phyloP scores from a whole-genome alignment of 1,139 yeast species.

The Suhomyces choctaworum region DNA sequence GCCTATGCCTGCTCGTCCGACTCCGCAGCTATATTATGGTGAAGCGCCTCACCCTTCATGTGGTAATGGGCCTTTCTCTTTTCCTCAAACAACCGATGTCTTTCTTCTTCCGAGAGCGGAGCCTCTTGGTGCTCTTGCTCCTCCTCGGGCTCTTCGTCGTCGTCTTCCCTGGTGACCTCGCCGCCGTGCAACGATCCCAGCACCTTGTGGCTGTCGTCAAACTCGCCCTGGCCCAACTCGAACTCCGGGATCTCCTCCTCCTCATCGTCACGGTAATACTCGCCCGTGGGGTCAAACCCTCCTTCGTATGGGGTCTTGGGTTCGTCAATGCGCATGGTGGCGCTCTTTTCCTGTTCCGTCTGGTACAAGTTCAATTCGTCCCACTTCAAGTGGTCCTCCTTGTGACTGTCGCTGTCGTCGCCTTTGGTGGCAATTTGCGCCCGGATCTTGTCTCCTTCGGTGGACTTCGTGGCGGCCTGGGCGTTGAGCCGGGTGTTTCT shows the following conservation, averaged over 20 bases:
- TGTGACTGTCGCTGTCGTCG: constrained; percentile 7
- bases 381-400: constrained; percentile 57
- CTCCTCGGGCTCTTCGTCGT: constrained; percentile 36
- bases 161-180: constrained; percentile 31
- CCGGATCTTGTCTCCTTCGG: constrained; percentile 42
- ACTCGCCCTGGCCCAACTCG: constrained; percentile 43
- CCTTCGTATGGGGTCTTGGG: constrained; percentile 98
- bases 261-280: constrained; percentile 75
- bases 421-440: constrained; percentile 36
- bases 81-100: constrained; percentile 69
- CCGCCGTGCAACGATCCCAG: constrained; percentile 42
- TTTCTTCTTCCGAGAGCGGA: constrained; percentile 51
- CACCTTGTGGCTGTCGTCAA: constrained; percentile 23
- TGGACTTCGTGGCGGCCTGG: constrained; percentile 30
- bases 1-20: constrained; percentile 28
- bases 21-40: constrained; percentile 30
- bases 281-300: constrained; percentile 81
- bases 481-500: constrained; percentile 46
- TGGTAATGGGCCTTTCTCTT: constrained; percentile 78
- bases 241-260: constrained; percentile 53
- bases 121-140: constrained; percentile 23
- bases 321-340: constrained; percentile 87
- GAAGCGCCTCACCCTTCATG: constrained; percentile 60
- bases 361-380: constrained; percentile 68
- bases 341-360: constrained; percentile 67